Percentiles rank a stretch among this genome's conserved stretches.
phyloP scores from a whole-genome alignment of 2,329 filamentous ascomycete genomes.

The Calonectria henricotiae region DNA sequence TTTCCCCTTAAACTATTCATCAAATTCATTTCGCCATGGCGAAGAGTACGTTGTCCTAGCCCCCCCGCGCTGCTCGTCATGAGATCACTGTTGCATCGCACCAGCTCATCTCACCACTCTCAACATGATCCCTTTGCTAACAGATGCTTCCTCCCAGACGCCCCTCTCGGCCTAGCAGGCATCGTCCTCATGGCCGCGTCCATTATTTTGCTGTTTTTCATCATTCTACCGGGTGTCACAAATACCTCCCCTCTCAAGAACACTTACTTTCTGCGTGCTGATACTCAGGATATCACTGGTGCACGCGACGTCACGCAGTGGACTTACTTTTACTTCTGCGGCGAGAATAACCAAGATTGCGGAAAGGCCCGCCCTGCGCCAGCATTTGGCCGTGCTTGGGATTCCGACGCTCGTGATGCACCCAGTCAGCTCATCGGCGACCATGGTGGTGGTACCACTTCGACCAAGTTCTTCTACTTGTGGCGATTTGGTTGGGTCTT shows the following conservation, averaged over 20 bases:
- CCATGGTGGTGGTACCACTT: constrained; percentile 71
- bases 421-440: constrained; percentile 66
- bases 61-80: neutral
- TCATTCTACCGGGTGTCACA: constrained; percentile 72
- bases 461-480: constrained; percentile 81
- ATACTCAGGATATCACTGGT: constrained; percentile 81
- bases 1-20: constrained; percentile 9
- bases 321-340: constrained; percentile 93
- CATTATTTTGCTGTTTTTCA: constrained; percentile 72
- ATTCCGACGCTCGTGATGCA: constrained; percentile 62
- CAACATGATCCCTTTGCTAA: constrained; percentile 4
- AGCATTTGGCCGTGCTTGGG: constrained; percentile 82
- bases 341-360: constrained; percentile 77
- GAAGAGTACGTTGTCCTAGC: constrained; percentile 45
- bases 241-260: constrained; percentile 73
- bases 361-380: constrained; percentile 74
- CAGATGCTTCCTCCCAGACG: constrained; percentile 54
- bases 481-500: constrained; percentile 96
- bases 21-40: constrained; percentile 41
- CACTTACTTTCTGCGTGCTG: constrained; percentile 89
- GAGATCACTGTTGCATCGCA: constrained; percentile 1
- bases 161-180: constrained; percentile 61
- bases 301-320: constrained; percentile 82
- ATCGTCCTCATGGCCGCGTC: constrained; percentile 68
- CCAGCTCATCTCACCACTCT: constrained; percentile 9